Evolutionary conservation across 2,329 filamentous ascomycete species (phyloP).

Genomic region (Colletotrichum theobromicola): DNA sequence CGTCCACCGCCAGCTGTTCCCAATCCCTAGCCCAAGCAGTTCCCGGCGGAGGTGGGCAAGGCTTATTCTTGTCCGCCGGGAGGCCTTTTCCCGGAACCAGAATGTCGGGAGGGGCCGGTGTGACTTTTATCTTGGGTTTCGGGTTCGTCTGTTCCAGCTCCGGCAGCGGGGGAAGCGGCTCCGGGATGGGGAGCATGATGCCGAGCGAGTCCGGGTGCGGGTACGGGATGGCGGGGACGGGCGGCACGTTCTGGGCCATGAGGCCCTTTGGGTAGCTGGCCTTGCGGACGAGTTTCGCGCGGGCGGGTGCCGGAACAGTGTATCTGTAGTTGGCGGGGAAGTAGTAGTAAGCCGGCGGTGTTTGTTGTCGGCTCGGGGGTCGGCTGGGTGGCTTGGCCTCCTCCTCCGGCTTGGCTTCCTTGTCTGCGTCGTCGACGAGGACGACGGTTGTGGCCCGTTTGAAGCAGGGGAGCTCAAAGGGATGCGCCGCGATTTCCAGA

Average conservation of each 20-base stretch:
- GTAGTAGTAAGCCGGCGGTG: conserved; percentile 18
- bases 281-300: conserved; percentile 11
- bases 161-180: conserved; percentile 12
- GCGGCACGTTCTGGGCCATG: neutral
- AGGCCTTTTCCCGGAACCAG: conserved; percentile 12
- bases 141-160: conserved; percentile 6
- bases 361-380: neutral
- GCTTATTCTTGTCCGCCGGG: neutral
- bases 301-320: conserved; percentile 3
- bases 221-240: conserved; percentile 2
- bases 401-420: conserved; percentile 17
- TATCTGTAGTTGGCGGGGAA: conserved; percentile 12
- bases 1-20: conserved; percentile 21
- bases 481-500: conserved; percentile 25
- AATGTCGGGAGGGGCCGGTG: conserved; percentile 8
- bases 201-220: conserved; percentile 18
- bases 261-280: conserved; percentile 1
- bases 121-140: neutral
- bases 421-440: conserved; percentile 12
- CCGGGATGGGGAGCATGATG: conserved; percentile 15
- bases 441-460: conserved; percentile 3
- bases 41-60: conserved; percentile 19
- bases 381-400: neutral
- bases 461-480: conserved; percentile 27
- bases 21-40: conserved; percentile 23